Base-by-base conservation (phyloP, 176 grass and related monocot species). In the Hsuehochloa calcarea region DNA sequence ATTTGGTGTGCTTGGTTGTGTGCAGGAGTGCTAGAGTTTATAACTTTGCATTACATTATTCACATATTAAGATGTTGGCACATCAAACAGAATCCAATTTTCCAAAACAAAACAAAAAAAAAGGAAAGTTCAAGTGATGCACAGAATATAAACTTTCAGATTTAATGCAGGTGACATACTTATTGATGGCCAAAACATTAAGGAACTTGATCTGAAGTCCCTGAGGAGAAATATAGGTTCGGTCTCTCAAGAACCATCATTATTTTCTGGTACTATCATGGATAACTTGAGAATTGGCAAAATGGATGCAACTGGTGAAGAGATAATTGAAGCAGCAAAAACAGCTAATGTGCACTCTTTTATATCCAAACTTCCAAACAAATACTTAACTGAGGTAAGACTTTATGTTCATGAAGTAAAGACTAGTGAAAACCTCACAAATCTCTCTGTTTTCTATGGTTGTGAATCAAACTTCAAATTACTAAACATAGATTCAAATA, bases 241-340 rank as follows among this genome's bases (percentile, higher is more conserved):
- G 41, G 89, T 91, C 23, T 87, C 85, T 58, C 89, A 91, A 79
- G 89, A 87, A 60, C 89, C 89, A 2, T 37, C 89, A 27, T 63
- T 91, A 9, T 91, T 91, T 75, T 87, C 89, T n/a, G 85, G 85
- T 70, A 87, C 89, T 49, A 84, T 91, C 45, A 84, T 64, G 62
- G 80, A 91, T 13, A 91, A 91, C 70, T 84, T 91, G 70, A 83
- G 80, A 46, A 84, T 91, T 52, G 89, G 89, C 25, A 91, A 91
- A 84, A 74, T 75, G 49, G 81, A 91, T 27, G 85, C 85, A 67
- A 87, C 68, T 83, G 68, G 75, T 27, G 85, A 87, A 68, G 62
- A 91, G 85, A 80, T 91, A 74, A 80, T 69, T 25, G 69, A 83
- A 76, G 85, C 81, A 84, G 85, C 81, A 52, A 87, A 51, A 41